Evolutionary conservation across 495 filamentous ascomycete genomes (phyloP).

Genomic region (Neurospora sp.): DNA sequence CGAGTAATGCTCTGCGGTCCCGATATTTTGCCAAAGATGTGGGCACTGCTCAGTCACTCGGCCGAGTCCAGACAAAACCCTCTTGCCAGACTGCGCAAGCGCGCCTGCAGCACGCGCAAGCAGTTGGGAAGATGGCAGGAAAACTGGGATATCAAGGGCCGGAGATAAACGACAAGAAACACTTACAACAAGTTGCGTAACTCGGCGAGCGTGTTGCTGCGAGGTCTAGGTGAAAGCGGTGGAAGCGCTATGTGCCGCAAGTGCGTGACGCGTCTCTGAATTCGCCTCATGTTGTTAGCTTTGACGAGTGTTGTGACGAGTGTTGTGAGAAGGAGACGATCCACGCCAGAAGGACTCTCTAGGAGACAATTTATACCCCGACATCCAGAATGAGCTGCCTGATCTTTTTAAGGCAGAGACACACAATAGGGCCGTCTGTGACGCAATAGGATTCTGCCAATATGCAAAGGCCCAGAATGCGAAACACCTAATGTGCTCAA

Average conservation of each 20-base stretch:
- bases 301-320: not conserved
- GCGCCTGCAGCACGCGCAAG: not conserved
- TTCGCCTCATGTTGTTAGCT: not conserved
- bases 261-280: not conserved
- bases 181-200: not conserved
- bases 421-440: not conserved
- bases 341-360: not conserved
- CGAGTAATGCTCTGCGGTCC: not conserved
- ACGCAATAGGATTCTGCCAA: not conserved
- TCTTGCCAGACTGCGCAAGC: not conserved
- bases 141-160: not conserved
- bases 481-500: not conserved
- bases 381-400: not conserved
- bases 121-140: not conserved
- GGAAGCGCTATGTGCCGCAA: not conserved
- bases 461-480: not conserved
- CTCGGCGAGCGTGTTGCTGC: not conserved
- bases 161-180: not conserved
- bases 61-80: not conserved
- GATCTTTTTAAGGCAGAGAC: not conserved
- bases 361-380: not conserved
- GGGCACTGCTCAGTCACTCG: not conserved
- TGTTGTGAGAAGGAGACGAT: not conserved
- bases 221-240: not conserved
- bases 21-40: not conserved